A percentile compares a stretch with the other conserved stretches of the same genome.
phyloP scores from a whole-genome alignment of 345 rosid species.

The Physaria fendleri region DNA sequence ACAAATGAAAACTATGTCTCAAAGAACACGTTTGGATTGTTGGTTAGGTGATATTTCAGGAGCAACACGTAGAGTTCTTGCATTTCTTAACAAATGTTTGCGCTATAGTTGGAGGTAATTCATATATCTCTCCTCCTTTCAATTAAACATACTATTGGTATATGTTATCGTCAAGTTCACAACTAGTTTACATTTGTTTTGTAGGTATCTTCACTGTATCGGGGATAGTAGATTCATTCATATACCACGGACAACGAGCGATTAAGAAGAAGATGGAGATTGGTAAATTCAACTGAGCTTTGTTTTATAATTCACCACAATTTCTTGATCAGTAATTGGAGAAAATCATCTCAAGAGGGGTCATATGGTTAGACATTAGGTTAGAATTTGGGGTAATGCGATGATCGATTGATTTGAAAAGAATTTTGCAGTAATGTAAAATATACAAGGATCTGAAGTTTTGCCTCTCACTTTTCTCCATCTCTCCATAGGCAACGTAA shows the following conservation, averaged over 20 bases:
- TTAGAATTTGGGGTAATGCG: neutral
- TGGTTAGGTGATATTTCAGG: conserved; percentile 63
- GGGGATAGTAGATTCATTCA: conserved; percentile 72
- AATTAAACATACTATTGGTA: neutral
- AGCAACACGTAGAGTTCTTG: conserved; percentile 64
- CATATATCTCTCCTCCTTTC: neutral
- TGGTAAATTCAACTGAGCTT: conserved; percentile 64
- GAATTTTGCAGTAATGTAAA: conserved; percentile 8
- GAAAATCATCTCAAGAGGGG: conserved; percentile 4
- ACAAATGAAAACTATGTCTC: neutral
- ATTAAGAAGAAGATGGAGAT: conserved; percentile 81
- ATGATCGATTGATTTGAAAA: neutral
- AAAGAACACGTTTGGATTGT: neutral
- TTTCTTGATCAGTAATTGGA: neutral
- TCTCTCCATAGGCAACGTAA: neutral
- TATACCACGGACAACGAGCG: conserved; percentile 72
- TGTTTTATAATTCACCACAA: neutral
- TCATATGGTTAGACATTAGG: conserved; percentile 18
- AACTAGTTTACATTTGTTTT: neutral
- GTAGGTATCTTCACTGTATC: conserved; percentile 76
- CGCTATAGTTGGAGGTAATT: conserved; percentile 72
- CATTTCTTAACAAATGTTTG: conserved; percentile 85
- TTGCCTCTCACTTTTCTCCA: neutral
- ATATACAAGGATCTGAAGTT: conserved; percentile 3
- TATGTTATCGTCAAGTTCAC: neutral